These are phyloP conservation scores for Cyanidium caldarium DNA, from an alignment of 23 red algal genomes.

Conservation along the genomic window DNA sequence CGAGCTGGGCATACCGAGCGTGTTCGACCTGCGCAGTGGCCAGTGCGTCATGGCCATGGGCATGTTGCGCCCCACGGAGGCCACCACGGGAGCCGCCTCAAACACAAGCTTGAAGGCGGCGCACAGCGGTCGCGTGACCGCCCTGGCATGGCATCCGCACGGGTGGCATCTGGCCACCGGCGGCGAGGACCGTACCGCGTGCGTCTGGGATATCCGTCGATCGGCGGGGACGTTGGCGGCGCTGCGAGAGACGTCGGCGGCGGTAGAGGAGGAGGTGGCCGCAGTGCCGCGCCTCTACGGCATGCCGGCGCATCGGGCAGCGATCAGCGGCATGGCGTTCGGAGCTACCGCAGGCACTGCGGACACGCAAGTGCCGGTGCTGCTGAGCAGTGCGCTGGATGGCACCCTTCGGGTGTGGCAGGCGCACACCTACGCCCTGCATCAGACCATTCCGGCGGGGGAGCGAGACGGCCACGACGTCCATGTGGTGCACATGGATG, in stretches of 20 bases:
- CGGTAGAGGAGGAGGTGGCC: neutral
- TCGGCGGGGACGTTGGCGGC: neutral
- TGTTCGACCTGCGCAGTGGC: conserved; percentile 53
- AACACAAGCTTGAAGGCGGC: too few species aligned
- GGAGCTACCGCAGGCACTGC: neutral
- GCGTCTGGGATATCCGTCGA: neutral
- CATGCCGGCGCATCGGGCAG: neutral
- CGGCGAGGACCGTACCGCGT: neutral
- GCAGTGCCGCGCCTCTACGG: neutral
- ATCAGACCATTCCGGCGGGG: too few species aligned
- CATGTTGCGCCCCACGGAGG: too few species aligned
- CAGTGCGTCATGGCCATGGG: conserved; percentile 27
- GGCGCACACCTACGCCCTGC: neutral
- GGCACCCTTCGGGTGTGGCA: neutral
- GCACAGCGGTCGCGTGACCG: too few species aligned
- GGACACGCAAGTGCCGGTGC: neutral
- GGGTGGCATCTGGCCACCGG: conserved; percentile 2
- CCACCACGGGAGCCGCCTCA: too few species aligned
- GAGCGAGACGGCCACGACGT: too few species aligned
- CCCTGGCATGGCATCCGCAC: neutral
- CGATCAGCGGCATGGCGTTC: neutral
- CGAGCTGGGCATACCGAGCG: conserved; percentile 20
- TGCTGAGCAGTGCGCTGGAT: neutral
- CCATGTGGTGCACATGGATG: too few species aligned
- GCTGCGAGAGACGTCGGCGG: neutral